phyloP scores from a whole-genome alignment of 129 eudicot genomes.

The Silybum marianum region DNA sequence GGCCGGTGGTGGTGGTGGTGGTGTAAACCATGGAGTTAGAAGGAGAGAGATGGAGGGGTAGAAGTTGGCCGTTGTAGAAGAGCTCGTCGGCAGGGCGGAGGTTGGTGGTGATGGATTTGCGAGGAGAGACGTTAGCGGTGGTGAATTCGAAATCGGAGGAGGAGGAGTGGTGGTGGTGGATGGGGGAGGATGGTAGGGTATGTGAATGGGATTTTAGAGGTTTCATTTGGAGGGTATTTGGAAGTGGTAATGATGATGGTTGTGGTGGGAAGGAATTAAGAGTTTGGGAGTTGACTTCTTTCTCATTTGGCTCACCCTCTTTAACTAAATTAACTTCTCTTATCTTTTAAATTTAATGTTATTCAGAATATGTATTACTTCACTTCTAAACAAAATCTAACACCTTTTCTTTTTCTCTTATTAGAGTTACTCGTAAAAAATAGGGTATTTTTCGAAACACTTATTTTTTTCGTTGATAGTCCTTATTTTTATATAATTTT shows the following conservation, averaged over 20 bases:
- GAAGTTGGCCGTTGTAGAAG: conserved; percentile 4
- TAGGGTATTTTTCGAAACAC: too few species aligned
- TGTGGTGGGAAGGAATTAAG: neutral
- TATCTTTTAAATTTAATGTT: neutral
- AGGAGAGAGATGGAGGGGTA: conserved; percentile 6
- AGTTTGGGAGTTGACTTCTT: neutral
- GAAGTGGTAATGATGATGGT: neutral
- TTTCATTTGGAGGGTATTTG: neutral
- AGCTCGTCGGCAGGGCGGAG: conserved; percentile 9
- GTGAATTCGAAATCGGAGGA: neutral
- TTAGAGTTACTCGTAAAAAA: too few species aligned
- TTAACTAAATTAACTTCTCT: neutral
- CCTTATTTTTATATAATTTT: too few species aligned
- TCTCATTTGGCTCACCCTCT: neutral
- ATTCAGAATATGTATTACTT: neutral
- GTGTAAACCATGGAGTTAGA: neutral
- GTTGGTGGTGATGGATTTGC: neutral
- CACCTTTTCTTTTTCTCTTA: neutral
- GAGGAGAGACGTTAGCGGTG: conserved; percentile 2
- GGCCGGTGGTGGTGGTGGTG: neutral
- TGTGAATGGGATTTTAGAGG: conserved; percentile 27
- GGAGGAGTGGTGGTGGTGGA: conserved; percentile 29
- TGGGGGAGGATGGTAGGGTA: conserved; percentile 70
- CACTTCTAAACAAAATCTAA: neutral
- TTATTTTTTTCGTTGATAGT: too few species aligned